These are phyloP conservation scores for Boechera stricta DNA, from an alignment of 345 rosid species.

Conservation along the genomic window DNA sequence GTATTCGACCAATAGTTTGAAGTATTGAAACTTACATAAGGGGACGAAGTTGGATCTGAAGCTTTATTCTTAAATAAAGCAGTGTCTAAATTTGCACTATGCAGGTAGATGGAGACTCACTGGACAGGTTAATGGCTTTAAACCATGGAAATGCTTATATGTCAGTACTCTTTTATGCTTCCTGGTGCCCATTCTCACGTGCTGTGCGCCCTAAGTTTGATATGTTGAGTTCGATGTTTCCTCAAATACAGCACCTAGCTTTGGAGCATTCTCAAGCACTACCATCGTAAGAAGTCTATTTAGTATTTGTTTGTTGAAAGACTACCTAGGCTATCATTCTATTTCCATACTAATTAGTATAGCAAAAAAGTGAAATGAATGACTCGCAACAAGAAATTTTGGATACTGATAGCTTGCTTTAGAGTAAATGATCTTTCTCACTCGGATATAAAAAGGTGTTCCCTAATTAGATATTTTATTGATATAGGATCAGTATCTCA, in stretches of 20 bases:
- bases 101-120: constrained; percentile 74
- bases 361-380: not conserved
- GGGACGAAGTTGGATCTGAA: not conserved
- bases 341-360: not conserved
- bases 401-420: not conserved
- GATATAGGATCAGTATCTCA: too few species aligned
- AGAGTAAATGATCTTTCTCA: not conserved
- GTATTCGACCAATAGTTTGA: not conserved
- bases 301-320: not conserved
- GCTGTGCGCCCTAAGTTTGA: constrained; percentile 56
- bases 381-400: not conserved
- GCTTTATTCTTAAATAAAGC: constrained; percentile 5
- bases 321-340: not conserved
- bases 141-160: constrained; percentile 49
- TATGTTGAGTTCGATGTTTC: constrained; percentile 76
- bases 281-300: constrained; percentile 66
- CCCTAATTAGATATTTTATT: not conserved
- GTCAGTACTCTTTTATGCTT: constrained; percentile 78
- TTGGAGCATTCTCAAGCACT: constrained; percentile 73
- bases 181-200: constrained; percentile 85
- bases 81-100: constrained; percentile 18
- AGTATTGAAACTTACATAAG: not conserved
- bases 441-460: not conserved
- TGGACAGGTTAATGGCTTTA: constrained; percentile 55
- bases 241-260: constrained; percentile 71